These are phyloP conservation scores for Chlorella sp. DNA, from an alignment of 139 green algal species.

Conservation along the genomic window DNA sequence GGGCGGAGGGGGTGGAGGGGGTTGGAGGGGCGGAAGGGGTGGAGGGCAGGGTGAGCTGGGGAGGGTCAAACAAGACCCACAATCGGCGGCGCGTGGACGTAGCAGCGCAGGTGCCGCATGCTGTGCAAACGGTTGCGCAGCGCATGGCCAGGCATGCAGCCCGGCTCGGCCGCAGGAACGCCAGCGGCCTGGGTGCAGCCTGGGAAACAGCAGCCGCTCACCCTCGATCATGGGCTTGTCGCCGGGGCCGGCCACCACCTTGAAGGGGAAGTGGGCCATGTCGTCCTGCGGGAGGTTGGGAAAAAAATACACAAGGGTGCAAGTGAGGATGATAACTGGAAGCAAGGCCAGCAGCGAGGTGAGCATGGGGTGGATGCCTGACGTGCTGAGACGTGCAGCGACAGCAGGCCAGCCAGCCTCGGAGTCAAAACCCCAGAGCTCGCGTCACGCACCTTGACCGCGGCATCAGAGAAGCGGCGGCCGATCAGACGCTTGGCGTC, in stretches of 20 bases:
- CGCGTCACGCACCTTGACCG: constrained; percentile 52
- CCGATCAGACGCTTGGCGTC: constrained; percentile 98
- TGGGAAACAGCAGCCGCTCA: constrained; percentile 14
- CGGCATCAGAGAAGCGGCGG: constrained; percentile 84
- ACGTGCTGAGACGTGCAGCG: too few relatives aligned
- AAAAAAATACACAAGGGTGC: not conserved
- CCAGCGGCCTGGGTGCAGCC: too few relatives aligned
- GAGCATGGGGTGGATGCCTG: too few relatives aligned
- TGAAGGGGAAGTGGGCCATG: constrained; percentile 94
- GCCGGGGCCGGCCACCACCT: constrained; percentile 63
- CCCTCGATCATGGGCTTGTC: constrained; percentile 92
- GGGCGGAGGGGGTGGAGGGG: not conserved
- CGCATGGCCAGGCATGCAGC: not conserved
- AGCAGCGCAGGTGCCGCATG: not conserved
- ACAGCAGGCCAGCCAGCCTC: too few relatives aligned
- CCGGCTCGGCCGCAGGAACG: not conserved
- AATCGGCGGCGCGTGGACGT: not conserved
- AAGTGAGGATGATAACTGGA: too few relatives aligned
- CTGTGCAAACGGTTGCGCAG: not conserved
- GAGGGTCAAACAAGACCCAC: not conserved
- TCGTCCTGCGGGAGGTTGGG: constrained; percentile 70
- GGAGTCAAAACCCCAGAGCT: too few relatives aligned
- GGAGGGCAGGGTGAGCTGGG: not conserved
- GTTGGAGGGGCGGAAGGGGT: too few relatives aligned
- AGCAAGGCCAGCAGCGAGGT: too few relatives aligned